phyloP scores from a whole-genome alignment of 2,329 filamentous ascomycete species.

The Fusarium camptoceras region DNA sequence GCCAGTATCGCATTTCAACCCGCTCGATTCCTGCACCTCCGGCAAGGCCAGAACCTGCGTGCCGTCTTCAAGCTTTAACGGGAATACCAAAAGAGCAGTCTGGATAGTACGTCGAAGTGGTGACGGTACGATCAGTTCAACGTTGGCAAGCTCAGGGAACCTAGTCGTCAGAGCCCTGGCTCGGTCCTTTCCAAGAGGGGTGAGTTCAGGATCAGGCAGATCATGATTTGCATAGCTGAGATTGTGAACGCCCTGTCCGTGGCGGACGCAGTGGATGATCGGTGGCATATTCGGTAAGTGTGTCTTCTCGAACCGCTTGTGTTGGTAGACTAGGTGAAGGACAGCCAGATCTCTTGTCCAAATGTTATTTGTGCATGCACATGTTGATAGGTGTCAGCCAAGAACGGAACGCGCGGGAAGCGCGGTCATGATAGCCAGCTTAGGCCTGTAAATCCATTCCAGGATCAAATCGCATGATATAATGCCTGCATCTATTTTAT shows the following conservation, averaged over 20 bases:
- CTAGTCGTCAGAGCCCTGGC: not conserved
- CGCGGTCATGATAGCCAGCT: not conserved
- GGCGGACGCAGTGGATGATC: not conserved
- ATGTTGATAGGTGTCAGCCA: not conserved
- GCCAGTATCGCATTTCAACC: not conserved
- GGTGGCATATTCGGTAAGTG: not conserved
- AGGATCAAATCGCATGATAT: not conserved
- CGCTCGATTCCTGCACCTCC: not conserved
- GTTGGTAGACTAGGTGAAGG: accelerated
- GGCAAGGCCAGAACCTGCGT: not conserved
- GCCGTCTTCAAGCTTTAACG: not conserved
- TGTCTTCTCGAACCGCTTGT: accelerated
- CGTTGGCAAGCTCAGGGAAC: not conserved
- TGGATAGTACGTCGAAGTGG: slow-evolving; percentile 1
- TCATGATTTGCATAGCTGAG: not conserved
- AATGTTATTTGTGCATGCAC: not conserved
- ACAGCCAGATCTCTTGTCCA: not conserved
- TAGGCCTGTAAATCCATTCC: not conserved
- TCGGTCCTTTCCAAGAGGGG: not conserved
- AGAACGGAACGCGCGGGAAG: not conserved
- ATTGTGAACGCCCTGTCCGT: slow-evolving; percentile 1
- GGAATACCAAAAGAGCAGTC: not conserved
- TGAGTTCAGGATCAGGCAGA: not conserved
- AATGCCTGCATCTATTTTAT: not conserved
- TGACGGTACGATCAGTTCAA: not conserved